Evolutionary conservation across 208 protist species (phyloP).

Genomic region (Acanthamoeba lugdunensis): DNA sequence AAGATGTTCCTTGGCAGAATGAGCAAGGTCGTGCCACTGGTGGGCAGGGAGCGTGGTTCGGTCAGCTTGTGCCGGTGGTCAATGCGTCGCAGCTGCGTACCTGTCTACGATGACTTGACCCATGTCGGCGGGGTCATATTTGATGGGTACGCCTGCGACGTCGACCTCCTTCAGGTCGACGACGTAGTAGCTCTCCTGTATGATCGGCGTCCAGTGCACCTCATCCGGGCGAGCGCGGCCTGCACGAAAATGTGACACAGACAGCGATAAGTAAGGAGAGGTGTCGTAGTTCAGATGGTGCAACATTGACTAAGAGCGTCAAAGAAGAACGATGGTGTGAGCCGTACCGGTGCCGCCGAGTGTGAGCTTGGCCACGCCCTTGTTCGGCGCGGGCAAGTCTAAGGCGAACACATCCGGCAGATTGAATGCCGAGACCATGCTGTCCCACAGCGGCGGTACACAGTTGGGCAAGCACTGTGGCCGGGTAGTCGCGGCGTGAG

Average conservation of each 20-base stretch:
- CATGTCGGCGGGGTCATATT: constrained; percentile 21
- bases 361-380: constrained; percentile 8
- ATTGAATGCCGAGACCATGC: constrained; percentile 21
- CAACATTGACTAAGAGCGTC: neutral
- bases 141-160: neutral
- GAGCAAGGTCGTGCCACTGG: constrained; percentile 52
- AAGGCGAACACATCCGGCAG: constrained; percentile 22
- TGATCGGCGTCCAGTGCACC: constrained; percentile 47
- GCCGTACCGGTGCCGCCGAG: constrained; percentile 33
- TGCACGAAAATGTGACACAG: neutral
- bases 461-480: constrained; percentile 56
- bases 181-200: constrained; percentile 65
- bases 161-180: constrained; percentile 55
- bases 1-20: constrained; percentile 59
- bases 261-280: no score
- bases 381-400: neutral
- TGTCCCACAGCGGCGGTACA: constrained; percentile 18
- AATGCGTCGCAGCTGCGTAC: neutral
- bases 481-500: no score
- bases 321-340: neutral
- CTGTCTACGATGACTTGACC: constrained; percentile 64
- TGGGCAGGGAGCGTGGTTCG: neutral
- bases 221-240: neutral
- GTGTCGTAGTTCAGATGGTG: neutral
- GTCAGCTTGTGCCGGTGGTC: no score